Evolutionary conservation across 1,284 basidiomycete species (phyloP).

Genomic region (Vanrija sp.): DNA sequence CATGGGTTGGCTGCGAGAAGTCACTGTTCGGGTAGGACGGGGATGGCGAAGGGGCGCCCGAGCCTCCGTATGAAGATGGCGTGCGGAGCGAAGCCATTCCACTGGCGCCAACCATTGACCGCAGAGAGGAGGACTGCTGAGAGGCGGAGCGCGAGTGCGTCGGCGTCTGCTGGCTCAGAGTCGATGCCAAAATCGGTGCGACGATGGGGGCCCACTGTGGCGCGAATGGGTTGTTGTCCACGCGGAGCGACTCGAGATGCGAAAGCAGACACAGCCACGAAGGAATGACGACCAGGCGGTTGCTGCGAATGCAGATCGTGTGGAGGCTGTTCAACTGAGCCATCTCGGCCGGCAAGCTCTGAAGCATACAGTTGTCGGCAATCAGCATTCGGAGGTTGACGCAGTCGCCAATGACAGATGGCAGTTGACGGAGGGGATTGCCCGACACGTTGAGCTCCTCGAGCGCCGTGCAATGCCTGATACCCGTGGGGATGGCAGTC

Average conservation of each 20-base stretch:
- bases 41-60: background rate
- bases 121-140: background rate
- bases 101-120: background rate
- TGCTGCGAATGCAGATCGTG: constrained; percentile 80
- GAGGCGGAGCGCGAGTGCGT: constrained; percentile 9
- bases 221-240: constrained; percentile 91
- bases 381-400: constrained; percentile 77
- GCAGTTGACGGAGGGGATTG: constrained; percentile 80
- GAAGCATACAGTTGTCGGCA: constrained; percentile 79
- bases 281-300: constrained; percentile 83
- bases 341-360: constrained; percentile 65
- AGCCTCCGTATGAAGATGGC: background rate
- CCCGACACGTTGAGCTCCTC: constrained; percentile 92
- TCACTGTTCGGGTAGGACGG: constrained; percentile 1
- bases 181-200: constrained; percentile 56
- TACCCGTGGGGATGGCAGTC: constrained; percentile 69
- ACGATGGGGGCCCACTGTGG: constrained; percentile 86
- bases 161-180: constrained; percentile 1
- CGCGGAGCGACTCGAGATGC: constrained; percentile 75
- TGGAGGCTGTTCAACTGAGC: constrained; percentile 68
- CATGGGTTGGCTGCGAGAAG: background rate
- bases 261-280: constrained; percentile 85
- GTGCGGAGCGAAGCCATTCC: constrained; percentile 1
- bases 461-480: constrained; percentile 70
- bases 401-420: constrained; percentile 73